phyloP scores from a whole-genome alignment of 495 filamentous ascomycete species.

The Trichoderma orchidacearum region DNA sequence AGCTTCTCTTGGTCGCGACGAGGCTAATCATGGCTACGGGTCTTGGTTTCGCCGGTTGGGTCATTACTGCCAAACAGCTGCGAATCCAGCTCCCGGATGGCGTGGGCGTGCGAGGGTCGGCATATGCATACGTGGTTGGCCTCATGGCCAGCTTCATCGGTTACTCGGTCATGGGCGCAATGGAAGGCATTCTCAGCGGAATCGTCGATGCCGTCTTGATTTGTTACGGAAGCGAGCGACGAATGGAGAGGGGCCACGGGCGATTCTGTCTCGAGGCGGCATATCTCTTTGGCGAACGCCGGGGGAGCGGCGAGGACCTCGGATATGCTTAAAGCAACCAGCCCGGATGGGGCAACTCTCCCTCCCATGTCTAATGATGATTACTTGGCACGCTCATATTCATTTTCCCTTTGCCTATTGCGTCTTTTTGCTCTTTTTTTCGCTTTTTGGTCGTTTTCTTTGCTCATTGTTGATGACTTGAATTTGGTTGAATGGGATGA shows the following conservation, averaged over 20 bases:
- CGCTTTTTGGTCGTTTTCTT: too few species aligned
- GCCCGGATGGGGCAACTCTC: too few species aligned
- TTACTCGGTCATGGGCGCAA: constrained; percentile 89
- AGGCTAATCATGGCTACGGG: constrained; percentile 79
- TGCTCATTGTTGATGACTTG: neutral
- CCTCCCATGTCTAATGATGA: too few species aligned
- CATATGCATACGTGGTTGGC: constrained; percentile 91
- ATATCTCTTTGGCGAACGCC: constrained; percentile 57
- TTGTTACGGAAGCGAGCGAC: constrained; percentile 84
- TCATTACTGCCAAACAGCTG: constrained; percentile 71
- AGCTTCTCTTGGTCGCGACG: constrained; percentile 80
- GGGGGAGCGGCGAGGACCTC: constrained; percentile 4
- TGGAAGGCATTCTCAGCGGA: constrained; percentile 83
- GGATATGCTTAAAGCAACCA: neutral
- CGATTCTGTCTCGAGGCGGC: constrained; percentile 83
- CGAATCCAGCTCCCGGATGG: constrained; percentile 34
- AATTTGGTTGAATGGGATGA: neutral
- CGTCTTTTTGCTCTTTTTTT: neutral
- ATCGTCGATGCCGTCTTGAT: constrained; percentile 87
- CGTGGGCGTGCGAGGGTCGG: constrained; percentile 53
- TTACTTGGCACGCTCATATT: neutral
- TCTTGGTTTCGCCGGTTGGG: constrained; percentile 93
- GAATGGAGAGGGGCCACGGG: constrained; percentile 48
- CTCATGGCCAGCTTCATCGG: constrained; percentile 85
- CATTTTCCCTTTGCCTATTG: neutral